phyloP scores from a whole-genome alignment of 176 grass and related monocot genomes.

The Paspalum vaginatum region DNA sequence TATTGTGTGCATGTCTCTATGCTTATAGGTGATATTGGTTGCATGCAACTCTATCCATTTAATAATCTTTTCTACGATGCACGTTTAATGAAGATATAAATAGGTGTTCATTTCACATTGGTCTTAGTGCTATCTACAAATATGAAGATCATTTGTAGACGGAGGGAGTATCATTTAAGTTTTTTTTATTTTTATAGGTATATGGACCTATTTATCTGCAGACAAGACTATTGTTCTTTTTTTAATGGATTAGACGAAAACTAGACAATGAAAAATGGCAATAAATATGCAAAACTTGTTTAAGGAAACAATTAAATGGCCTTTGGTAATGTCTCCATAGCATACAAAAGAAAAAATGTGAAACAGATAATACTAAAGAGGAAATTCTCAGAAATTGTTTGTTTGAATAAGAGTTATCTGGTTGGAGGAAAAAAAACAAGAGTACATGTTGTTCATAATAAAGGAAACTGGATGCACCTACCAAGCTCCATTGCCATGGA shows the following conservation, averaged over 20 bases:
- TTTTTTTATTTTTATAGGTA: neutral
- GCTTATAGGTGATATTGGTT: too few relatives aligned
- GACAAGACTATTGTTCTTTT: constrained; percentile 24
- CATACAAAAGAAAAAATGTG: constrained; percentile 26
- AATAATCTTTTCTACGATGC: too few relatives aligned
- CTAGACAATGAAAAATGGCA: neutral
- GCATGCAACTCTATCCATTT: too few relatives aligned
- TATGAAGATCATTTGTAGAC: too few relatives aligned
- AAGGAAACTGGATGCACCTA: constrained; percentile 47
- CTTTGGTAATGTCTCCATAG: neutral
- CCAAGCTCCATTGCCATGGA: constrained; percentile 90
- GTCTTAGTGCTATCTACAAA: too few relatives aligned
- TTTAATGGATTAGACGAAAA: neutral
- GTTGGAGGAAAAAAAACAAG: neutral
- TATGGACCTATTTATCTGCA: constrained; percentile 15
- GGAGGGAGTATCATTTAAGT: too few relatives aligned
- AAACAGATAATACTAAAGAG: constrained; percentile 9
- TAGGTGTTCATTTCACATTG: too few relatives aligned
- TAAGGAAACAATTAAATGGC: constrained; percentile 2
- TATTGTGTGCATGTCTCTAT: too few relatives aligned
- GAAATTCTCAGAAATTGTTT: neutral
- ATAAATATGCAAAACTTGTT: neutral
- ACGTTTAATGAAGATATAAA: too few relatives aligned
- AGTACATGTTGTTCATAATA: neutral
- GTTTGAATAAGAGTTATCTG: neutral